These are phyloP conservation scores for Starmerella floris DNA, from an alignment of 805 yeast species.

Conservation along the genomic window DNA sequence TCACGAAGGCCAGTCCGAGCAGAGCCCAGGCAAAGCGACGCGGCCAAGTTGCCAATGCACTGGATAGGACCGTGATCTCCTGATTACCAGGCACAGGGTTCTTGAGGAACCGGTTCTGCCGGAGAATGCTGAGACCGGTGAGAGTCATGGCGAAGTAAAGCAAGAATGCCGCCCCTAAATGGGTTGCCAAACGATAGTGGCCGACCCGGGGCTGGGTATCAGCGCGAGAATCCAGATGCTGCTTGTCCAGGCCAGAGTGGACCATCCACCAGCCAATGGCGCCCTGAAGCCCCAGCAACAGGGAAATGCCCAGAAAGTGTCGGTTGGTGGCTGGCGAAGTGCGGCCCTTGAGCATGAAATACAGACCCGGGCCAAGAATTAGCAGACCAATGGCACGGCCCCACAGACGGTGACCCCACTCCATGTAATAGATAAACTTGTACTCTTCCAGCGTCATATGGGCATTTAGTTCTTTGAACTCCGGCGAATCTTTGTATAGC, in stretches of 20 bases:
- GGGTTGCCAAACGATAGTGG: conserved; percentile 86
- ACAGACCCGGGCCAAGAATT: conserved; percentile 72
- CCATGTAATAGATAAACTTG: conserved; percentile 91
- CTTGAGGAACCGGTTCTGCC: conserved; percentile 56
- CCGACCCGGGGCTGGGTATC: conserved; percentile 94
- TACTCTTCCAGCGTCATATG: conserved; percentile 83
- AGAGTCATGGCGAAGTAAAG: conserved; percentile 80
- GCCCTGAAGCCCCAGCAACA: conserved; percentile 81
- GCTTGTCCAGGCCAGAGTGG: conserved; percentile 77
- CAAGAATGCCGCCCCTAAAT: conserved; percentile 81
- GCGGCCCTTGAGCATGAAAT: conserved; percentile 53
- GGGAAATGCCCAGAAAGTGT: conserved; percentile 59
- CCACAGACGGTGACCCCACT: conserved; percentile 89
- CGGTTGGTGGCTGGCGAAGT: conserved; percentile 55
- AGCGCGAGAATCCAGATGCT: conserved; percentile 54
- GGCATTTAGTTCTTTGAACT: conserved; percentile 75
- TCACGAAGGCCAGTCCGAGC: conserved; percentile 58
- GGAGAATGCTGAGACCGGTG: conserved; percentile 74
- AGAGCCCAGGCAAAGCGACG: conserved; percentile 45
- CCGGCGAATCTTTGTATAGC: conserved; percentile 78
- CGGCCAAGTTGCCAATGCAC: conserved; percentile 45
- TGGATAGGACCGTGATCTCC: conserved; percentile 45
- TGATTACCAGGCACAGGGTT: conserved; percentile 47
- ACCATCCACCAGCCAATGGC: conserved; percentile 99
- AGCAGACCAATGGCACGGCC: conserved; percentile 83